Conservation (phyloP, 345 rosid genomes). For the Ailanthus altissimus region DNA sequence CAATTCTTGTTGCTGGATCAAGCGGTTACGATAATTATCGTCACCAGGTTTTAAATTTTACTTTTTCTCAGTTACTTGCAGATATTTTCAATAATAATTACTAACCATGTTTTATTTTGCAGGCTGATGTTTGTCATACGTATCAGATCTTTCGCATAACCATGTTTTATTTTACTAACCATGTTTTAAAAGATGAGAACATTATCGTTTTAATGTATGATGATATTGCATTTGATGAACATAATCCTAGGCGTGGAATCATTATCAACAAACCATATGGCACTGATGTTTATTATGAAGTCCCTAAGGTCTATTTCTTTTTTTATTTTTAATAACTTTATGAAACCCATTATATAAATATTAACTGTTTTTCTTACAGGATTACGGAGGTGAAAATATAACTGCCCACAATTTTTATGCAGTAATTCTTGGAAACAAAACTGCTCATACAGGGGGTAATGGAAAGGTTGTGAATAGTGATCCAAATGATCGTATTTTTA, state of each 20-base stretch:
- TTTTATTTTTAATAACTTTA: neutral
- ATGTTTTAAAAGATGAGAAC: conserved; percentile 70
- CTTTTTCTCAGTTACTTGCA: too few species aligned
- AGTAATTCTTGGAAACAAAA: conserved; percentile 55
- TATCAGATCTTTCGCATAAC: too few species aligned
- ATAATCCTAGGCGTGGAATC: conserved; percentile 66
- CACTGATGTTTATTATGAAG: conserved; percentile 56
- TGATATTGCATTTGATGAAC: conserved; percentile 49
- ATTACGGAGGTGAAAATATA: conserved; percentile 43
- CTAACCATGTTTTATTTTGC: neutral
- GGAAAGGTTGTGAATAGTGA: conserved; percentile 64
- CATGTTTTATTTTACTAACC: too few species aligned
- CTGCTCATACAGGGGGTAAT: conserved; percentile 60
- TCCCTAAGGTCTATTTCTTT: conserved; percentile 52
- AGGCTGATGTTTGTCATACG: conserved; percentile 83
- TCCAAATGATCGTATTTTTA: conserved; percentile 54
- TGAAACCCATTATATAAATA: neutral
- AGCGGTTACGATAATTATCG: conserved; percentile 48
- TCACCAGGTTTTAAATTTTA: conserved; percentile 56
- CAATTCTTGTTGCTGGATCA: conserved; percentile 76
- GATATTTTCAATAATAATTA: neutral
- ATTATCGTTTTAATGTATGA: conserved; percentile 82
- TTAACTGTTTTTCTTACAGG: conserved; percentile 31
- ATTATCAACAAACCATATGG: conserved; percentile 64
- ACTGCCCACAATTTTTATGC: conserved; percentile 48